Evolutionary conservation across 2,329 filamentous ascomycete genomes (phyloP).

Genomic region (Cladophialophora psammophila): DNA sequence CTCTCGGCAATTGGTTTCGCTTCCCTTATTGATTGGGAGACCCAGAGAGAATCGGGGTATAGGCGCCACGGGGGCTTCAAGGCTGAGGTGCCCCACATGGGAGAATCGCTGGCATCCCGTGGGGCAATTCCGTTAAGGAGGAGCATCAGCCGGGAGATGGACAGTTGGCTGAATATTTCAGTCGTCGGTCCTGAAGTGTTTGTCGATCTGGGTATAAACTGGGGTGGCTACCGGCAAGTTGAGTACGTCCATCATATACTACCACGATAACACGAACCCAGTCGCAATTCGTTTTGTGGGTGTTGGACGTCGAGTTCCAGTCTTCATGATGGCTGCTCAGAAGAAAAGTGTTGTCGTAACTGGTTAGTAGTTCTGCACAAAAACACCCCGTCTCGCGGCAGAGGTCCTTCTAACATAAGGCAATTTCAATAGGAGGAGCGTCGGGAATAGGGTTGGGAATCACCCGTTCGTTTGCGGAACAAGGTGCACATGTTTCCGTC

Average conservation of each 20-base stretch:
- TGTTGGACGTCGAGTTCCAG: background rate
- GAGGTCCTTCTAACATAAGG: constrained; percentile 8
- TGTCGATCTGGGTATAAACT: background rate
- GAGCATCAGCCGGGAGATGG: background rate
- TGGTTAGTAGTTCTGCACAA: constrained; percentile 35
- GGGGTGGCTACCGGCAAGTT: background rate
- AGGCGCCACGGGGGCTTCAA: constrained; percentile 9
- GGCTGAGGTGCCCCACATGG: constrained; percentile 33
- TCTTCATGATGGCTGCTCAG: constrained; percentile 6
- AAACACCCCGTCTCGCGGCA: background rate
- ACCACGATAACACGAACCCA: background rate
- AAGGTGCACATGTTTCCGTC: constrained; percentile 46
- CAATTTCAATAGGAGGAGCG: constrained; percentile 44
- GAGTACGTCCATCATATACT: background rate
- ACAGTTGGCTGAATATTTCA: background rate
- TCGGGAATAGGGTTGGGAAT: constrained; percentile 49
- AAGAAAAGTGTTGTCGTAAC: constrained; percentile 45
- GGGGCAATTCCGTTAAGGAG: constrained; percentile 32
- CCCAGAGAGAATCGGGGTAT: background rate
- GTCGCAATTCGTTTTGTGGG: background rate
- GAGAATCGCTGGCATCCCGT: constrained; percentile 17
- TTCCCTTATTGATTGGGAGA: background rate
- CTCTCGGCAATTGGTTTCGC: constrained; percentile 14
- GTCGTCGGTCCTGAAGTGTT: background rate
- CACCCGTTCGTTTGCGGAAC: constrained; percentile 44